Evolutionary conservation across 2,329 filamentous ascomycete species (phyloP).

Genomic region (Davidsoniella eucalypti): DNA sequence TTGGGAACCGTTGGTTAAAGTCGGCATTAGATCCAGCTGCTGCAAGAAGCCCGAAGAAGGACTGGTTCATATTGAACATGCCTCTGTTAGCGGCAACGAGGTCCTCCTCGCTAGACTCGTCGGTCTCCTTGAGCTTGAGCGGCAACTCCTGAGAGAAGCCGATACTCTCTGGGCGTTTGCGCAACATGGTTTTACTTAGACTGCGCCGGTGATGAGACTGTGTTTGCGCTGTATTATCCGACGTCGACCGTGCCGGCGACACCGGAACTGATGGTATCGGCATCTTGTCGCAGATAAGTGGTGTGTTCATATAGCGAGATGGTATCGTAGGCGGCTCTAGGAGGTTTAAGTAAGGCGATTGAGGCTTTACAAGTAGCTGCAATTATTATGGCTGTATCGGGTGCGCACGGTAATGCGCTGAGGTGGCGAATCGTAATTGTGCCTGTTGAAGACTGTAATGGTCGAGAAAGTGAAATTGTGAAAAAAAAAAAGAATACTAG

Average conservation of each 20-base stretch:
- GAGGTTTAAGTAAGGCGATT: too few species aligned
- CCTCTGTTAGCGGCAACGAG: constrained; percentile 27
- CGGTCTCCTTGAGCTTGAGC: constrained; percentile 12
- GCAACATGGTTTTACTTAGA: neutral
- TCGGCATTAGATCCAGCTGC: constrained; percentile 71
- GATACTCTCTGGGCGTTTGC: constrained; percentile 6
- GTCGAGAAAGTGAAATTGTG: too few species aligned
- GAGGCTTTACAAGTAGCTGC: too few species aligned
- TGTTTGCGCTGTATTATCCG: neutral
- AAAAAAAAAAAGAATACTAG: too few species aligned
- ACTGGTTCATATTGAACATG: constrained; percentile 72
- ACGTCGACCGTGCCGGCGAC: neutral
- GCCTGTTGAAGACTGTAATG: too few species aligned
- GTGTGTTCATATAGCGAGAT: too few species aligned
- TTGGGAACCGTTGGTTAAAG: constrained; percentile 67
- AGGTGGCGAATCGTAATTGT: too few species aligned
- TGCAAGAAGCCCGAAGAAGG: constrained; percentile 82
- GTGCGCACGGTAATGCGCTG: too few species aligned
- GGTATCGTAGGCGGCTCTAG: too few species aligned
- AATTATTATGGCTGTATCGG: too few species aligned
- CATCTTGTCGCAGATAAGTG: neutral
- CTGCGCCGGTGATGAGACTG: neutral
- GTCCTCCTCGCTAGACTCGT: constrained; percentile 33
- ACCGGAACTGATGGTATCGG: neutral
- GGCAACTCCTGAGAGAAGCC: neutral